Conservation (phyloP, 78 protist genomes). For the Creolimax fragrantissima region DNA sequence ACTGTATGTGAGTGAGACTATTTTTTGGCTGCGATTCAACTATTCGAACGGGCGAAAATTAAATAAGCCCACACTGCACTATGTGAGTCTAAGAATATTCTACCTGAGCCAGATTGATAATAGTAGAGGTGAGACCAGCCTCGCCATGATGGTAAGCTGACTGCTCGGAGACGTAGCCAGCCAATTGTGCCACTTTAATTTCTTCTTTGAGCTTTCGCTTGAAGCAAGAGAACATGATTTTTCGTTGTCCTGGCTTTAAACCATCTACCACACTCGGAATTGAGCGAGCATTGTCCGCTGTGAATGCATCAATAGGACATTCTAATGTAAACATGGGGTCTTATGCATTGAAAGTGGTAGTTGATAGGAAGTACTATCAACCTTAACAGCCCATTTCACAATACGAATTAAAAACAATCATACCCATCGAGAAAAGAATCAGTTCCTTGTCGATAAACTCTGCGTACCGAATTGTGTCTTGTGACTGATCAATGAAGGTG, state of each 20-base stretch:
- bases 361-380: no score
- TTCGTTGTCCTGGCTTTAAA: constrained; percentile 93
- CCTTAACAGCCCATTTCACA: no score
- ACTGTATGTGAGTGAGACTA: neutral
- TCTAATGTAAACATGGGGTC: neutral
- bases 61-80: no score
- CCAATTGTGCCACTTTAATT: constrained; percentile 97
- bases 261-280: constrained; percentile 96
- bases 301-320: neutral
- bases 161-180: constrained; percentile 84
- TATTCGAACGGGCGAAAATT: no score
- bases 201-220: constrained; percentile 86
- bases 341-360: no score
- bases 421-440: constrained; percentile 77
- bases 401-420: no score
- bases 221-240: constrained; percentile 89
- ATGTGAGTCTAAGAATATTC: no score
- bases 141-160: constrained; percentile 99
- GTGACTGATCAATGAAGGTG: constrained; percentile 21
- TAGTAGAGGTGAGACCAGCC: constrained; percentile 62
- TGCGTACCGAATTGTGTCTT: neutral
- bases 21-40: no score
- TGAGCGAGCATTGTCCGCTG: constrained; percentile 85
- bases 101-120: constrained; percentile 83
- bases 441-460: constrained; percentile 90